These are phyloP conservation scores for Starmerella khaoyaiensis DNA, from an alignment of 805 yeast species.

Conservation along the genomic window DNA sequence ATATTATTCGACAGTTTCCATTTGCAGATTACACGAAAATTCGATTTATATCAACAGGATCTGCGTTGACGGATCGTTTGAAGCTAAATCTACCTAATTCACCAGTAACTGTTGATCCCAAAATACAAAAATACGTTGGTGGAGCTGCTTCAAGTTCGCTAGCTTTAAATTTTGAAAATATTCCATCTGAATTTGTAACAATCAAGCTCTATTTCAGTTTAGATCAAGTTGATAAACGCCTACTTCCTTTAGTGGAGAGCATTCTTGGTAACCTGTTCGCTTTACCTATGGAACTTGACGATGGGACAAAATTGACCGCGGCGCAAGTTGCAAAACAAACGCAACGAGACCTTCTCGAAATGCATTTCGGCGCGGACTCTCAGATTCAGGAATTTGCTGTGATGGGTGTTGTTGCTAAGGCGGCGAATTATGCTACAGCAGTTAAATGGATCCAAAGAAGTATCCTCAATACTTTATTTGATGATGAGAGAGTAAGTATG, in stretches of 20 bases:
- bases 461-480: conserved; percentile 55
- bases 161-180: conserved; percentile 65
- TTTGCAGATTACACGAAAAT: conserved; percentile 67
- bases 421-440: conserved; percentile 49
- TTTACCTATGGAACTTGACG: conserved; percentile 52
- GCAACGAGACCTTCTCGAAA: conserved; percentile 55
- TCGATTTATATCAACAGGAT: conserved; percentile 51
- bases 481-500: conserved; percentile 54
- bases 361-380: conserved; percentile 43
- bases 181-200: conserved; percentile 64
- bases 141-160: conserved; percentile 31
- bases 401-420: conserved; percentile 48
- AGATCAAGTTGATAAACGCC: conserved; percentile 35
- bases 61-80: conserved; percentile 44
- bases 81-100: conserved; percentile 3
- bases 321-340: conserved; percentile 65
- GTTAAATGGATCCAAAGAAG: conserved; percentile 65
- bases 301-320: conserved; percentile 47
- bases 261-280: conserved; percentile 56
- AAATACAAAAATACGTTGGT: conserved; percentile 20
- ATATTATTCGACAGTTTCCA: conserved; percentile 46
- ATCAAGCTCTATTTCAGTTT: conserved; percentile 51
- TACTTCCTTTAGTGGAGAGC: conserved; percentile 51
- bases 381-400: conserved; percentile 55
- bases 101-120: conserved; percentile 5